Percentiles rank a stretch among this genome's conserved stretches.
Conservation (phyloP, 2,329 filamentous ascomycete genomes). For the Epichloe aotearoae region DNA sequence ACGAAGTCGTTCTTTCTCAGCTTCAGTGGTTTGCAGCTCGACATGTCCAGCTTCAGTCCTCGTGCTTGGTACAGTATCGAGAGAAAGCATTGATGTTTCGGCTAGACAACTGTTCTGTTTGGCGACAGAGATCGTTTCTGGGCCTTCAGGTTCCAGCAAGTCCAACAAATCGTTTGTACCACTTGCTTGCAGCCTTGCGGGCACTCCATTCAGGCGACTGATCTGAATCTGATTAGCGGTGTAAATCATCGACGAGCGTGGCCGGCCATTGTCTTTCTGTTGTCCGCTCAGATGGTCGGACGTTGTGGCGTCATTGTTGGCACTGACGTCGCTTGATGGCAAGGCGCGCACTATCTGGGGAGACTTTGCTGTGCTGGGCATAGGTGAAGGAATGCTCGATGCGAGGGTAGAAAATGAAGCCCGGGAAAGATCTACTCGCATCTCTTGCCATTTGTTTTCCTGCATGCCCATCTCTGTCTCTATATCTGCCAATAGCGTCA, state of each 20-base stretch:
- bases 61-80: neutral
- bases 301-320: neutral
- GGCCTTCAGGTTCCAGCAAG: neutral
- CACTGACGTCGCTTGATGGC: neutral
- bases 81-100: too few relatives aligned
- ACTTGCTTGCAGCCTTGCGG: neutral
- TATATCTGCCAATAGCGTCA: constrained; percentile 42
- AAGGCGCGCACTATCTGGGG: neutral
- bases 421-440: constrained; percentile 38
- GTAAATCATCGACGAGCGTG: neutral
- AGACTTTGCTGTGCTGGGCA: neutral
- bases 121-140: neutral
- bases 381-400: constrained; percentile 10
- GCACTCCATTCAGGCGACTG: constrained; percentile 1
- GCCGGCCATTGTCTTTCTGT: neutral
- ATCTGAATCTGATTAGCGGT: constrained; percentile 1
- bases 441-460: constrained; percentile 44
- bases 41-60: neutral
- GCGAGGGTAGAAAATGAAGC: constrained; percentile 37
- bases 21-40: neutral
- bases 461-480: constrained; percentile 50
- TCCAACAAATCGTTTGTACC: neutral
- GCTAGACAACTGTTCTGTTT: neutral
- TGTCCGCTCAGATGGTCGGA: neutral
- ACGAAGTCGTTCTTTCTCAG: neutral